Conservation (phyloP, 371 early-diverging fungal species). For the Blakeslea trispora region DNA sequence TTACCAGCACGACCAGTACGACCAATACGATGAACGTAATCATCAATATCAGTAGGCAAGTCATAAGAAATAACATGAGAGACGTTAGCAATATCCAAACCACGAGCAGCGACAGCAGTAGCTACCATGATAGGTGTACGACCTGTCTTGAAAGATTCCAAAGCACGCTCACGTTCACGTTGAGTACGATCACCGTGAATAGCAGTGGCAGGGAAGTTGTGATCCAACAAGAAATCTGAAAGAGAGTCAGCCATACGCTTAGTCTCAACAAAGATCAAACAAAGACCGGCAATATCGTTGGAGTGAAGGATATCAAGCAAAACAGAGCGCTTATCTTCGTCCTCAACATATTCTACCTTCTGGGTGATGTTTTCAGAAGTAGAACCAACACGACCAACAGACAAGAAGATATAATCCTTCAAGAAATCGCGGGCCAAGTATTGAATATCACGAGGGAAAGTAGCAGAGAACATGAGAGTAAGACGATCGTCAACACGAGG, state of each 20-base stretch:
- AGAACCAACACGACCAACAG: slow-evolving; percentile 93
- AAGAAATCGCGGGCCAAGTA: slow-evolving; percentile 93
- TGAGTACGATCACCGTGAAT: slow-evolving; percentile 98
- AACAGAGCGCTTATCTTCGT: slow-evolving; percentile 85
- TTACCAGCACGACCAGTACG: slow-evolving; percentile 95
- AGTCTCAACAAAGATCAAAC: slow-evolving; percentile 98
- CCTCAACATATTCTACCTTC: slow-evolving; percentile 81
- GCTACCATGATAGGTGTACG: slow-evolving; percentile 96
- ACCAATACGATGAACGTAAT: slow-evolving; percentile 99
- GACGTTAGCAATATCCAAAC: slow-evolving; percentile 92
- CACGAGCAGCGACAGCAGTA: slow-evolving; percentile 99
- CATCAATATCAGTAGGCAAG: slow-evolving; percentile 91
- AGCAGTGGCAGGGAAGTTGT: slow-evolving; percentile 90
- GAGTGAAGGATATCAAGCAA: slow-evolving; percentile 85
- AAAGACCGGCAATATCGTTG: slow-evolving; percentile 67
- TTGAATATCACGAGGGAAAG: slow-evolving; percentile 95
- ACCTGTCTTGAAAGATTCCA: slow-evolving; percentile 89
- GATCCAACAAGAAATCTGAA: slow-evolving; percentile 70
- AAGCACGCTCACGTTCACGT: slow-evolving; percentile 94
- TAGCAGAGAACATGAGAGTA: slow-evolving; percentile 97
- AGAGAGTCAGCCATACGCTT: slow-evolving; percentile 98
- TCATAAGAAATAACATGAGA: slow-evolving; percentile 95
- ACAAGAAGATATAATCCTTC: slow-evolving; percentile 89
- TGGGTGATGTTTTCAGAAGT: slow-evolving; percentile 97
- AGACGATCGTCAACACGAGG: slow-evolving; percentile 75